phyloP scores from a whole-genome alignment of 2,329 filamentous ascomycete species.

The Helotiales sp. region DNA sequence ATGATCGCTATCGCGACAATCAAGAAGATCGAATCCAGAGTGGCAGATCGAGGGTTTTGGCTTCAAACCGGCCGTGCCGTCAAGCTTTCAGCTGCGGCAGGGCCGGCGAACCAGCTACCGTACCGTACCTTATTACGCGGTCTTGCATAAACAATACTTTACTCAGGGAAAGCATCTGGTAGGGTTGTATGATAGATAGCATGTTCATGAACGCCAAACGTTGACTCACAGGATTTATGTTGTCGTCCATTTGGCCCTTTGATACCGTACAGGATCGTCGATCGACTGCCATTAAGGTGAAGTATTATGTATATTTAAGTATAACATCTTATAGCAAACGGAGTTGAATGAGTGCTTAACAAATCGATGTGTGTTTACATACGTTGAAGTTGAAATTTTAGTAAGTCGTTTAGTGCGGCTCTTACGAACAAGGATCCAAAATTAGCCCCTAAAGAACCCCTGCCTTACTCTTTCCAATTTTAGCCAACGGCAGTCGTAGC shows the following conservation, averaged over 20 bases:
- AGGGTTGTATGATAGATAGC: slow-evolving; percentile 13
- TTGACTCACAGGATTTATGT: slow-evolving; percentile 13
- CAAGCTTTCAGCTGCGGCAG: no score
- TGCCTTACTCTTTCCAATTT: no score
- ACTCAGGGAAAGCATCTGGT: slow-evolving; percentile 15
- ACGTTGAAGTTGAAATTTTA: slow-evolving; percentile 4
- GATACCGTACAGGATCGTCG: slow-evolving; percentile 1
- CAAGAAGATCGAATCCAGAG: no score
- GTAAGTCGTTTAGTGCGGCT: slow-evolving; percentile 6
- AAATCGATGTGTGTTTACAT: background rate
- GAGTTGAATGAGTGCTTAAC: background rate
- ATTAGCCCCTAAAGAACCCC: slow-evolving; percentile 3
- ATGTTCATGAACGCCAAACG: slow-evolving; percentile 9
- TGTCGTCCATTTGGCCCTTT: slow-evolving; percentile 9
- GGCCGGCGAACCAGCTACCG: slow-evolving; percentile 15
- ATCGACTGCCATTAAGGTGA: background rate
- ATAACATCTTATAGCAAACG: background rate
- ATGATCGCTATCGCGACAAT: no score
- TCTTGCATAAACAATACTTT: slow-evolving; percentile 21
- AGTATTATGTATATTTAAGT: slow-evolving; percentile 1
- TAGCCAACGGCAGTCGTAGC: no score
- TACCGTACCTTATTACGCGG: slow-evolving; percentile 14
- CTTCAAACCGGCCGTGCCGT: no score
- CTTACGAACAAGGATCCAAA: slow-evolving; percentile 5
- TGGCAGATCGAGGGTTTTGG: no score